Conservation (phyloP, 2,329 filamentous ascomycete species). For the Stemphylium lycopersici region DNA sequence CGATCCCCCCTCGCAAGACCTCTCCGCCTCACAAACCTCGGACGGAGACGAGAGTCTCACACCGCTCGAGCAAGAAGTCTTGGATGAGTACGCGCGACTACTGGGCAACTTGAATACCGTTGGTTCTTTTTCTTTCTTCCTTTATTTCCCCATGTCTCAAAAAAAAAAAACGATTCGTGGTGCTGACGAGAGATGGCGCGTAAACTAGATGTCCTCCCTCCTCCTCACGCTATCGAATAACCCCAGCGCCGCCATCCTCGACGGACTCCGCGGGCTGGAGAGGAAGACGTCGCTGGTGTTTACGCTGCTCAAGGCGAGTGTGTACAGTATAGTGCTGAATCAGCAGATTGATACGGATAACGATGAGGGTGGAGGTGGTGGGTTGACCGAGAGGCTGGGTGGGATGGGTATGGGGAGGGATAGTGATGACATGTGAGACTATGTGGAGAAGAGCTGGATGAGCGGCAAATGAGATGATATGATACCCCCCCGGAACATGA, state of each 20-base stretch:
- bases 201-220: slow-evolving; percentile 58
- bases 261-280: slow-evolving; percentile 86
- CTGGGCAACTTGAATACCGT: slow-evolving; percentile 92
- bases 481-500: slow-evolving; percentile 1
- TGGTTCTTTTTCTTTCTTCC: slow-evolving; percentile 26
- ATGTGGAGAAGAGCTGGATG: too few species aligned
- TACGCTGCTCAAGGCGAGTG: slow-evolving; percentile 94
- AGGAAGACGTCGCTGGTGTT: slow-evolving; percentile 94
- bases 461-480: background rate
- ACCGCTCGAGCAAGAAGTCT: slow-evolving; percentile 87
- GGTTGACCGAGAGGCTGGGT: background rate
- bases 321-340: slow-evolving; percentile 98
- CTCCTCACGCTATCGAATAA: slow-evolving; percentile 72
- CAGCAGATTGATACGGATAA: slow-evolving; percentile 67
- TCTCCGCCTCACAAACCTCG: slow-evolving; percentile 25
- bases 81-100: slow-evolving; percentile 90
- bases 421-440: background rate
- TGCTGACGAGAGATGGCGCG: too few species aligned
- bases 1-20: slow-evolving; percentile 13
- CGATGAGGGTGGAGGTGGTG: slow-evolving; percentile 15
- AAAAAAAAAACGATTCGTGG: too few species aligned
- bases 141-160: too few species aligned
- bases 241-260: slow-evolving; percentile 74
- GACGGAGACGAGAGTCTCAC: slow-evolving; percentile 56
- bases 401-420: background rate